A percentile compares a stretch with the other conserved stretches of the same genome.
These are phyloP conservation scores for Carpinus fangiana DNA, from an alignment of 306 rosid genomes.

Conservation along the genomic window DNA sequence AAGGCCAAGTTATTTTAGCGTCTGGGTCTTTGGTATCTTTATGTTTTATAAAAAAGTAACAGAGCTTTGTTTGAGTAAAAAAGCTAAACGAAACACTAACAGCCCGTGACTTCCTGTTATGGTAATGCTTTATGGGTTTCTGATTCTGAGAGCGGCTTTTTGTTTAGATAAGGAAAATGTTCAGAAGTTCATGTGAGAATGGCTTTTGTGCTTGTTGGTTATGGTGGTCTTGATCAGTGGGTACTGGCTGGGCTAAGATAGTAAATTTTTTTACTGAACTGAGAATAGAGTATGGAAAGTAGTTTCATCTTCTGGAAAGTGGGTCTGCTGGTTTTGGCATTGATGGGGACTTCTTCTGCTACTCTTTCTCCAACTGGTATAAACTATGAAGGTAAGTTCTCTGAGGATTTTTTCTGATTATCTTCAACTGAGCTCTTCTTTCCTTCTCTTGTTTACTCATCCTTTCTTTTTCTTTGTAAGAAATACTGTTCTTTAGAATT, in stretches of 20 bases:
- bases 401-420: neutral
- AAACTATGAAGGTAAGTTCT: conserved; percentile 82
- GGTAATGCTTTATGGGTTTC: conserved; percentile 36
- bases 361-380: conserved; percentile 94
- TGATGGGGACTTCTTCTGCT: conserved; percentile 63
- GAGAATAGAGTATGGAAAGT: conserved; percentile 46
- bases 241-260: conserved; percentile 34
- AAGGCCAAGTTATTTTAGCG: conserved; percentile 38
- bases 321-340: conserved; percentile 53
- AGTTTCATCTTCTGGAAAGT: conserved; percentile 45
- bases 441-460: neutral
- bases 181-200: conserved; percentile 44
- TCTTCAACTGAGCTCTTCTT: neutral
- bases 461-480: neutral
- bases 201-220: conserved; percentile 36
- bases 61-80: conserved; percentile 24
- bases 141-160: conserved; percentile 40
- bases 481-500: neutral
- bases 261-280: conserved; percentile 22
- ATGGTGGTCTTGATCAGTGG: conserved; percentile 41
- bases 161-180: conserved; percentile 41
- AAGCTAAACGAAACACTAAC: neutral
- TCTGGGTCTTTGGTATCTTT: conserved; percentile 37
- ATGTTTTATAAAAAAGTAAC: conserved; percentile 28
- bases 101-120: conserved; percentile 30